Base-by-base conservation (phyloP, 192 early-diverging fungal species). In the Backusella tarrabulga region DNA sequence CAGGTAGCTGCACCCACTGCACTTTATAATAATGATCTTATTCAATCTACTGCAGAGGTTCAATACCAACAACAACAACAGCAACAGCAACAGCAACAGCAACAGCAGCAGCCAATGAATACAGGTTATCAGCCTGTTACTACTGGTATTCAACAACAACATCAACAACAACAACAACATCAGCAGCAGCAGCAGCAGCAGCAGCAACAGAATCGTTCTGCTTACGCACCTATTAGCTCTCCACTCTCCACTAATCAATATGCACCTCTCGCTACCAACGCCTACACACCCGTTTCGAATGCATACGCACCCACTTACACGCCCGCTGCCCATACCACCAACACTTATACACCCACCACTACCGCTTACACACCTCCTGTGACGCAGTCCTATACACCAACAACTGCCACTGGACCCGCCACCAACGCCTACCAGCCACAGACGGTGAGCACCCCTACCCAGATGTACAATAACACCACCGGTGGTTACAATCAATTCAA, bases 211-310 rank as follows among this genome's bases (percentile, higher is more conserved):
- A 11, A 2, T 6, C 35, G 68, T 26, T 34, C 68, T 38, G 35
- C 35, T 35, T 40, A 72, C 29, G 41, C 71, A 32, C 71, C 71
- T 46, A 29, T 44, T 46, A 70, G 34, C 9, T 72, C 26, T 72
- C 9, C 40, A 46, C 14, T 54, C 34, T 12, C 86, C 8, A 88
- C 89, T 67, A 83, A 81, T 34, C 81, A 83, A 15, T 73, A 72
- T 3, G 76, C 67, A n/a, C 67, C 82, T 1, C 70, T 63, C 19
- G 50, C 83, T 0, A 21, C 77, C 23, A 79, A 73, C 40, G 78
- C 76, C 46, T 75, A 77, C 12, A 44, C 41, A 32, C 44, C 52
- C 9, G 26, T 29, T 67, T 11, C 46, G 21, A 70, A 70, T 26
- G 26, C 56, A 17, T 56, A 74, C 21, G 36, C 80, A 72, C 21